Evolutionary conservation across 345 rosid species (phyloP).

Genomic region (Eucalyptus pauciflora): DNA sequence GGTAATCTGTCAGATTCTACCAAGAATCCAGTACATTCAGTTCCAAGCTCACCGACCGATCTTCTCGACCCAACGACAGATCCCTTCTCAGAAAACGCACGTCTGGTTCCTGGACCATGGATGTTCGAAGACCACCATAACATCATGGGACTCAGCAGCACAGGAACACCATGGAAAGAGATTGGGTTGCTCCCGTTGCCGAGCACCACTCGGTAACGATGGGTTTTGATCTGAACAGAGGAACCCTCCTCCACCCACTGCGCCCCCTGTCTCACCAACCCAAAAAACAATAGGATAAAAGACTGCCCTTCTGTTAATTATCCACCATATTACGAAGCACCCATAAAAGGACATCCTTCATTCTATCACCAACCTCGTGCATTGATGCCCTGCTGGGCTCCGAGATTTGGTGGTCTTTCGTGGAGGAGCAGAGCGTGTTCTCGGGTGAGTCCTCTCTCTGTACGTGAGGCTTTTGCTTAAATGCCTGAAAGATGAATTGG

Average conservation of each 20-base stretch:
- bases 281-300: background rate
- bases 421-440: background rate
- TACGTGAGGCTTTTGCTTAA: background rate
- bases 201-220: slow-evolving; percentile 59
- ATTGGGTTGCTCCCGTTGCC: background rate
- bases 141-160: background rate
- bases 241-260: slow-evolving; percentile 32
- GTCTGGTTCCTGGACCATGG: background rate
- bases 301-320: background rate
- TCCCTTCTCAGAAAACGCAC: background rate
- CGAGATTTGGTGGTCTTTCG: slow-evolving; percentile 7
- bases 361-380: background rate
- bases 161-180: background rate
- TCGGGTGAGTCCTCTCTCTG: background rate
- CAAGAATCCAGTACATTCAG: background rate
- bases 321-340: background rate
- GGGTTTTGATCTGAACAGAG: slow-evolving; percentile 39
- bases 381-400: background rate
- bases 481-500: background rate
- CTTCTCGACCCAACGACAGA: background rate
- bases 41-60: background rate
- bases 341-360: background rate
- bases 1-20: background rate
- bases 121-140: background rate
- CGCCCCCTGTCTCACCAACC: slow-evolving; percentile 16